Percentiles rank a stretch among this genome's conserved stretches.
phyloP scores from a whole-genome alignment of 2,329 filamentous ascomycete species.

The Alternaria conjuncta region DNA sequence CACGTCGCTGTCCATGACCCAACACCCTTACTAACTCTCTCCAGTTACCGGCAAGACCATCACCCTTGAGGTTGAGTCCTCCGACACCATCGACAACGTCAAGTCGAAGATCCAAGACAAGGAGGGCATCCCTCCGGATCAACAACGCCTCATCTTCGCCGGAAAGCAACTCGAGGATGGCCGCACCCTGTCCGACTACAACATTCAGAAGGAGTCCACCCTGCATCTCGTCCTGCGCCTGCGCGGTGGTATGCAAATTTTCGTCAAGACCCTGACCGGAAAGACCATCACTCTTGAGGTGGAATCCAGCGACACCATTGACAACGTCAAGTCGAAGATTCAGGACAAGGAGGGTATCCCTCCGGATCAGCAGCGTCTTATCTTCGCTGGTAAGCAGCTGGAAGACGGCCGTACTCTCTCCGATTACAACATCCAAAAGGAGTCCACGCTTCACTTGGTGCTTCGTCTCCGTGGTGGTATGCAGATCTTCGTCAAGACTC shows the following conservation, averaged over 20 bases:
- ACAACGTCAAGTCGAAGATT: conserved; percentile 97
- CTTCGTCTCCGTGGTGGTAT: conserved; percentile 85
- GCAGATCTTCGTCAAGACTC: conserved; percentile 65
- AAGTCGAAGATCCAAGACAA: conserved; percentile 62
- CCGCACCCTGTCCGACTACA: conserved; percentile 62
- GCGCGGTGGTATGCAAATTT: conserved; percentile 69
- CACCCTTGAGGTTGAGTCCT: conserved; percentile 51
- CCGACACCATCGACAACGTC: conserved; percentile 51
- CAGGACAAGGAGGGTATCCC: conserved; percentile 98
- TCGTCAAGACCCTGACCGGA: conserved; percentile 66
- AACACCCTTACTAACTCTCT: conserved; percentile 35
- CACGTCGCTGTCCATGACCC: conserved; percentile 36
- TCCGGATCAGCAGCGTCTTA: conserved; percentile 93
- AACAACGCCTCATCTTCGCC: conserved; percentile 65
- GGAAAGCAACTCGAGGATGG: conserved; percentile 66
- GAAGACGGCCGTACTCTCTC: conserved; percentile 90
- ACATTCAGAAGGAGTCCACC: conserved; percentile 68
- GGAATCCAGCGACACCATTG: conserved; percentile 82
- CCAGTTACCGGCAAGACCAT: conserved; percentile 65
- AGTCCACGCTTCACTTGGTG: conserved; percentile 83
- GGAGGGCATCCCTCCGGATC: conserved; percentile 65
- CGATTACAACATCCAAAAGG: conserved; percentile 97
- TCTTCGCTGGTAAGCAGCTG: conserved; percentile 95
- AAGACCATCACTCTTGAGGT: conserved; percentile 73
- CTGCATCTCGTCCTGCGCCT: conserved; percentile 79